Conservation (phyloP, 1,284 basidiomycete species). For the Flammula alnicola region DNA sequence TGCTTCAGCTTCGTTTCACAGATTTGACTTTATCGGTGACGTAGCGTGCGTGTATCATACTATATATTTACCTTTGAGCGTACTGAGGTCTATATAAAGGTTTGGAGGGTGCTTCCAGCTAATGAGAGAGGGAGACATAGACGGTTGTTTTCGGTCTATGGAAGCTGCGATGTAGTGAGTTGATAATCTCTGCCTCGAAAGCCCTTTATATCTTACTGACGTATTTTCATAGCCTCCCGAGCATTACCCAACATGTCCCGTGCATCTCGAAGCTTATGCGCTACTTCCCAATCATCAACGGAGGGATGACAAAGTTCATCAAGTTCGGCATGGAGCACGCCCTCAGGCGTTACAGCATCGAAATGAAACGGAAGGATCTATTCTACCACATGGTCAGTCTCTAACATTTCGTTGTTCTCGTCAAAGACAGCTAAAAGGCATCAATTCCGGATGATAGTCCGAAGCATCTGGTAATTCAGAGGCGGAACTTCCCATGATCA, state of each 20-base stretch:
- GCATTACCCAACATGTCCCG: conserved; percentile 20
- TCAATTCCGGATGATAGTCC: not conserved
- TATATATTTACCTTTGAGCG: not conserved
- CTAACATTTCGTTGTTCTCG: no score
- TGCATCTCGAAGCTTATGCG: conserved; percentile 16
- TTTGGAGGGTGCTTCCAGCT: conserved; percentile 26
- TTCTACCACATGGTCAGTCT: conserved; percentile 19
- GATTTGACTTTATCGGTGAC: conserved; percentile 66
- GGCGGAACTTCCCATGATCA: conserved; percentile 32
- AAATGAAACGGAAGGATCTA: conserved; percentile 16
- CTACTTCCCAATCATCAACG: conserved; percentile 12
- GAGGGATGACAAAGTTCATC: conserved; percentile 13
- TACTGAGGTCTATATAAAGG: not conserved
- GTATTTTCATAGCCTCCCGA: conserved; percentile 1
- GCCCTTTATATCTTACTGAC: not conserved
- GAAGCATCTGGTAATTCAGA: conserved; percentile 38
- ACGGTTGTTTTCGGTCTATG: conserved; percentile 16
- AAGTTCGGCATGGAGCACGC: conserved; percentile 14
- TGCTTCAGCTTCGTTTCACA: conserved; percentile 30
- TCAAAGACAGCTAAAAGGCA: not conserved
- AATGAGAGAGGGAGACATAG: conserved; percentile 42
- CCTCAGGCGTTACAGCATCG: conserved; percentile 9
- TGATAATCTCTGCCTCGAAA: not conserved
- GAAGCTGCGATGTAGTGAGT: conserved; percentile 21
- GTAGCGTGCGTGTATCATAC: conserved; percentile 48